Conservation (phyloP, 1,139 yeast genomes). For the Kodamaea arcana region DNA sequence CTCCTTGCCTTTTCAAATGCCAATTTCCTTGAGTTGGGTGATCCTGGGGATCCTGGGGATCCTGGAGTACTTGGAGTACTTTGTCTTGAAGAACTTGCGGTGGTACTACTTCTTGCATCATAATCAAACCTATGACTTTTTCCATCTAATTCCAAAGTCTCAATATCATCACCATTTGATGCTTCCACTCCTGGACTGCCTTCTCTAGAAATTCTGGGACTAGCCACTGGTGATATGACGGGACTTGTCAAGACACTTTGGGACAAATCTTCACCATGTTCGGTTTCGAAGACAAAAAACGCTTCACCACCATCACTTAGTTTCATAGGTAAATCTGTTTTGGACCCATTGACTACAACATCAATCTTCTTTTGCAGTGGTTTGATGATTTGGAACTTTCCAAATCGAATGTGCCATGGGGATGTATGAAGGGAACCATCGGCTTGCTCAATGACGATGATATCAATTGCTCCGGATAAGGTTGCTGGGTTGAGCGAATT, state of each 20-base stretch:
- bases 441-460: conserved; percentile 91
- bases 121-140: neutral
- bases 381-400: conserved; percentile 83
- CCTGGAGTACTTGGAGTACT: conserved; percentile 3
- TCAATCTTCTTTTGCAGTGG: conserved; percentile 97
- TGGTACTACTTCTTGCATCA: no score
- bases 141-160: conserved; percentile 31
- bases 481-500: conserved; percentile 96
- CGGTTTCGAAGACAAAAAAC: conserved; percentile 90
- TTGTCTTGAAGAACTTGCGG: conserved; percentile 1
- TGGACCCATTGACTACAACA: conserved; percentile 75
- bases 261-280: conserved; percentile 56
- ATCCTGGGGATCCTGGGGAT: conserved; percentile 6
- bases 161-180: conserved; percentile 20
- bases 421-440: conserved; percentile 82
- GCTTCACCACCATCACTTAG: conserved; percentile 98
- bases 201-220: conserved; percentile 53
- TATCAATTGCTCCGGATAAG: conserved; percentile 94
- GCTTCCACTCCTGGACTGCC: conserved; percentile 7
- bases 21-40: conserved; percentile 18
- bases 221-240: conserved; percentile 73
- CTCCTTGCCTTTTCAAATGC: conserved; percentile 65
- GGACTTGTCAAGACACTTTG: conserved; percentile 85
- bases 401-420: conserved; percentile 96
- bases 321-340: conserved; percentile 89